A percentile compares a stretch with the other conserved stretches of the same genome.
phyloP scores from a whole-genome alignment of 2,329 filamentous ascomycete genomes.

The Botrytis deweyae region DNA sequence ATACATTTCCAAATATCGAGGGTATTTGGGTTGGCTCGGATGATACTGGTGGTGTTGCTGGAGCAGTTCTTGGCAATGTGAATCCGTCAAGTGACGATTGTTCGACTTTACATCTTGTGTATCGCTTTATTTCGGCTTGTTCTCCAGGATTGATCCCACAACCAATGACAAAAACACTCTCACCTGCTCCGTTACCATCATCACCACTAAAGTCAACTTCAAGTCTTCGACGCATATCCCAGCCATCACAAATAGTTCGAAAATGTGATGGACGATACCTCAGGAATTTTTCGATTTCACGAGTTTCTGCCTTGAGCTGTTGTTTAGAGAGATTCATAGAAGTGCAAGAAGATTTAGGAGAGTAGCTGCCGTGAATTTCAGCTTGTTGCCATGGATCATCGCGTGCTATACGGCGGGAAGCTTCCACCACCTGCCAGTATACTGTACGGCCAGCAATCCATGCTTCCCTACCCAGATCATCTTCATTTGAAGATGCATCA shows the following conservation, averaged over 20 bases:
- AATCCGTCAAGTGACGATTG: slow-evolving; percentile 37
- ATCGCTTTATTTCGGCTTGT: slow-evolving; percentile 54
- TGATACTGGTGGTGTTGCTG: slow-evolving; percentile 22
- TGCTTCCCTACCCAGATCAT: slow-evolving; percentile 63
- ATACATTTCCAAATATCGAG: slow-evolving; percentile 39
- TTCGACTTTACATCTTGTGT: slow-evolving; percentile 50
- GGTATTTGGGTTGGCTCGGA: slow-evolving; percentile 32
- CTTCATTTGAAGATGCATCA: slow-evolving; percentile 45
- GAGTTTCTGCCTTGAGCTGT: slow-evolving; percentile 73
- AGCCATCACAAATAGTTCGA: slow-evolving; percentile 72
- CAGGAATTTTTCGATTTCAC: slow-evolving; percentile 77
- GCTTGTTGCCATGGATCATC: slow-evolving; percentile 72
- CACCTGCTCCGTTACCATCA: slow-evolving; percentile 73
- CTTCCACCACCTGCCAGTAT: slow-evolving; percentile 78
- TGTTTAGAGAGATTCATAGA: slow-evolving; percentile 68
- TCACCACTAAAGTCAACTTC: slow-evolving; percentile 88
- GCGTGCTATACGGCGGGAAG: slow-evolving; percentile 69
- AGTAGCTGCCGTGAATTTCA: slow-evolving; percentile 70
- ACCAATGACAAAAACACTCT: slow-evolving; percentile 71
- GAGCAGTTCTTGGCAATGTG: slow-evolving; percentile 37
- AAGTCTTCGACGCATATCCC: slow-evolving; percentile 86
- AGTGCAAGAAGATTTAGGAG: slow-evolving; percentile 74
- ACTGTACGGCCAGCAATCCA: slow-evolving; percentile 79
- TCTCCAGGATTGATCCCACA: slow-evolving; percentile 52
- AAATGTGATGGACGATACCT: slow-evolving; percentile 74